phyloP scores from a whole-genome alignment of 371 early-diverging fungal genomes.

The Zopfochytrium polystomum region DNA sequence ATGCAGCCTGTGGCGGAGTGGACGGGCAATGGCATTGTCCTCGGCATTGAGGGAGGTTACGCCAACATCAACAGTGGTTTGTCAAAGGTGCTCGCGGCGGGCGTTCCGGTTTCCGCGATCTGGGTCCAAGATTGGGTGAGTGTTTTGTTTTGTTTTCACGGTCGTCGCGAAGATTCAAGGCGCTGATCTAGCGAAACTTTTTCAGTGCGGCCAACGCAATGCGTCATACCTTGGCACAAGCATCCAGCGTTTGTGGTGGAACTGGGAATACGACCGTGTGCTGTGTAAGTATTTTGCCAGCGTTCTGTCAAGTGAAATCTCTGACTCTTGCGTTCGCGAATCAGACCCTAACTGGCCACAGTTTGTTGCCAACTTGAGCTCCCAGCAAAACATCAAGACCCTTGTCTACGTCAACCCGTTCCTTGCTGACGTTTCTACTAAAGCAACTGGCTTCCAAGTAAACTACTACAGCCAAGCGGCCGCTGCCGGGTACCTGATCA shows the following conservation, averaged over 20 bases:
- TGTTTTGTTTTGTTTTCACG: too few relatives aligned
- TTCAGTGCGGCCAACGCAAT: too few relatives aligned
- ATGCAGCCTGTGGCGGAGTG: slow-evolving; percentile 53
- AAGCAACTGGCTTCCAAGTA: slow-evolving; percentile 19
- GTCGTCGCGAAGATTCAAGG: too few relatives aligned
- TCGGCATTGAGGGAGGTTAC: slow-evolving; percentile 51
- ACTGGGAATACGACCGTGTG: too few relatives aligned
- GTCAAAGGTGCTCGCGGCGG: slow-evolving; percentile 25
- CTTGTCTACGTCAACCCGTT: slow-evolving; percentile 49
- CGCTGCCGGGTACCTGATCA: too few relatives aligned
- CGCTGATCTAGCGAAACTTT: too few relatives aligned
- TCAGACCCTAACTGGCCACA: slow-evolving; percentile 46
- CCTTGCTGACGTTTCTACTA: slow-evolving; percentile 36
- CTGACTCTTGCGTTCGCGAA: neutral
- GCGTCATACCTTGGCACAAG: too few relatives aligned
- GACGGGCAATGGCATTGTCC: slow-evolving; percentile 46
- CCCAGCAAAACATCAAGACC: slow-evolving; percentile 28
- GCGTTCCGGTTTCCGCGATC: slow-evolving; percentile 45
- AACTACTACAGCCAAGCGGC: too few relatives aligned
- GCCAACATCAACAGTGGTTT: slow-evolving; percentile 40
- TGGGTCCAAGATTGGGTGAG: too few relatives aligned
- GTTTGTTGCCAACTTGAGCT: slow-evolving; percentile 38
- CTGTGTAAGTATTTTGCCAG: slow-evolving; percentile 51
- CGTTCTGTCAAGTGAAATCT: slow-evolving; percentile 33
- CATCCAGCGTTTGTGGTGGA: too few relatives aligned